Conservation (phyloP, 177 flowering plant genomes). For the Vitis hybrid region DNA sequence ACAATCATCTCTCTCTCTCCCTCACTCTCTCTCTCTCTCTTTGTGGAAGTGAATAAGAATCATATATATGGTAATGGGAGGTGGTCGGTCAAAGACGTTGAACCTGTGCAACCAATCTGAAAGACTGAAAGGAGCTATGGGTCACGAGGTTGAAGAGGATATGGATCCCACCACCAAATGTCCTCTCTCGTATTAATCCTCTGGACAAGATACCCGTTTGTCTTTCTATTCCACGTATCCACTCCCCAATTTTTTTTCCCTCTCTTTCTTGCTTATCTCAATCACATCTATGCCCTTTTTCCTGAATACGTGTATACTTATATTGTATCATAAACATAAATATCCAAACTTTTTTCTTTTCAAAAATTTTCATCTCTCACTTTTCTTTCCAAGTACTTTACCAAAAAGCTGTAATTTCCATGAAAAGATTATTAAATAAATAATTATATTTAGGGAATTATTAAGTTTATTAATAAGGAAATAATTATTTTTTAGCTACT, state of each 20-base stretch:
- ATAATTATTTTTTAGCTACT: too few relatives aligned
- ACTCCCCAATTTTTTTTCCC: background rate
- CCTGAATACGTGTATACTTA: background rate
- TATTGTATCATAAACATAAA: too few relatives aligned
- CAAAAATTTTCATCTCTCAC: too few relatives aligned
- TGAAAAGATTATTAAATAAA: too few relatives aligned
- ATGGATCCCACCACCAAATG: constrained; percentile 31
- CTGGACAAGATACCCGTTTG: constrained; percentile 32
- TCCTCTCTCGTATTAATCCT: constrained; percentile 22
- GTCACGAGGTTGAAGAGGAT: constrained; percentile 30
- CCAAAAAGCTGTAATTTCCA: too few relatives aligned
- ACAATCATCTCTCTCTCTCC: background rate
- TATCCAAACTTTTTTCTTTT: too few relatives aligned
- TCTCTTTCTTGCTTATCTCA: background rate
- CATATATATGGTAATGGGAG: background rate
- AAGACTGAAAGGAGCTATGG: constrained; percentile 6
- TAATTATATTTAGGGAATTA: too few relatives aligned
- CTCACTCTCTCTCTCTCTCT: background rate
- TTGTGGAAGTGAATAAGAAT: too few relatives aligned
- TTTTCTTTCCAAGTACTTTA: too few relatives aligned
- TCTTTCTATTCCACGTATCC: constrained; percentile 16
- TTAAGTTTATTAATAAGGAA: too few relatives aligned
- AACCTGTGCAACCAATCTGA: background rate
- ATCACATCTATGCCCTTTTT: constrained; percentile 8
- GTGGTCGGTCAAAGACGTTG: constrained; percentile 14